These are phyloP conservation scores for Dipodascopsis uninucleata DNA, from an alignment of 805 yeast genomes.

Conservation along the genomic window DNA sequence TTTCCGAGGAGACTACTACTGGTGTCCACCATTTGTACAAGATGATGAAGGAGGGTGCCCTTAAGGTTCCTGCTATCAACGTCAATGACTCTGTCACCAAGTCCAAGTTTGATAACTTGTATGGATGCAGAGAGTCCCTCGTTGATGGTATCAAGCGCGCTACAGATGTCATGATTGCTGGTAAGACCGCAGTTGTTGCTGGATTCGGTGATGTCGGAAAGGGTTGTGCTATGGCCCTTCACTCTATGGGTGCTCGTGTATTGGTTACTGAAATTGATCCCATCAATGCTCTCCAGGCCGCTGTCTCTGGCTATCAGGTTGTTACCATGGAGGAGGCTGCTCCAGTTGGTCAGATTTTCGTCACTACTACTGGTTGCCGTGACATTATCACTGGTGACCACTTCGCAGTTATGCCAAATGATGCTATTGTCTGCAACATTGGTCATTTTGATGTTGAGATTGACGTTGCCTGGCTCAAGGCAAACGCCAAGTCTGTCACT, in stretches of 20 bases:
- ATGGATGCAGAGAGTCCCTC: conserved; percentile 99
- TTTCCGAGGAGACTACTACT: conserved; percentile 98
- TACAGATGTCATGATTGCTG: conserved; percentile 99
- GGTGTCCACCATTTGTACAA: conserved; percentile 99
- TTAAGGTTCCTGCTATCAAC: conserved; percentile 98
- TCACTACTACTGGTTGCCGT: conserved; percentile 99
- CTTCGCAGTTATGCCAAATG: conserved; percentile 94
- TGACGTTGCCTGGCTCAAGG: conserved; percentile 98
- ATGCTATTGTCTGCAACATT: conserved; percentile 98
- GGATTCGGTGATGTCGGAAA: conserved; percentile 99
- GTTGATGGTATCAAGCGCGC: conserved; percentile 99
- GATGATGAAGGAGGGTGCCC: conserved; percentile 80
- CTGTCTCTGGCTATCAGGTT: conserved; percentile 98
- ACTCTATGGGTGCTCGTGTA: conserved; percentile 99
- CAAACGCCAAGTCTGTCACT: conserved; percentile 85
- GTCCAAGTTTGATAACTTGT: conserved; percentile 98
- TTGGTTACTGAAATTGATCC: conserved; percentile 97
- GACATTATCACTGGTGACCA: conserved; percentile 90
- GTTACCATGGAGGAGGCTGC: conserved; percentile 93
- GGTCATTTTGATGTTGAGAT: conserved; percentile 99
- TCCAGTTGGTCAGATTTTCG: conserved; percentile 90
- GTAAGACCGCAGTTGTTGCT: conserved; percentile 97
- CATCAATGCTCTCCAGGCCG: conserved; percentile 98
- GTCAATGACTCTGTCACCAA: conserved; percentile 99
- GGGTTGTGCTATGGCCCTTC: conserved; percentile 98